These are phyloP conservation scores for Helicocarpus griseus DNA, from an alignment of 2,329 filamentous ascomycete genomes.

Conservation along the genomic window DNA sequence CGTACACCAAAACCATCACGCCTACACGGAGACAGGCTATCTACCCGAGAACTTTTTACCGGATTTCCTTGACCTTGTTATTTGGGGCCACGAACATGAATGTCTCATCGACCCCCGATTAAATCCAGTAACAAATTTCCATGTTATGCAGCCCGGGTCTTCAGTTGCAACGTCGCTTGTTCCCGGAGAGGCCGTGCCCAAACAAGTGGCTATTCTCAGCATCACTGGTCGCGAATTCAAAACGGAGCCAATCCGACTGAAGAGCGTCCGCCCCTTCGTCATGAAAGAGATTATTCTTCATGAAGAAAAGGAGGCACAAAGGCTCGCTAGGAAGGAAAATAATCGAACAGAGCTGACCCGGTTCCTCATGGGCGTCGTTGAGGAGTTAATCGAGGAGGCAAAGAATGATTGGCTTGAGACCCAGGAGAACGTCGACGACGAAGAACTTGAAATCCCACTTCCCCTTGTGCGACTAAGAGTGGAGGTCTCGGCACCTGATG, in stretches of 20 bases:
- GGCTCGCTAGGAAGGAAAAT: conserved; percentile 68
- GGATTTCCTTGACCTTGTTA: conserved; percentile 77
- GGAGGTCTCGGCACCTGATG: conserved; percentile 77
- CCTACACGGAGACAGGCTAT: conserved; percentile 86
- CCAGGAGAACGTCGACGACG: conserved; percentile 53
- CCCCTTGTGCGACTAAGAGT: conserved; percentile 85
- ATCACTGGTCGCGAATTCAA: conserved; percentile 76
- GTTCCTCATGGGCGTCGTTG: conserved; percentile 65
- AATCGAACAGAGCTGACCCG: conserved; percentile 73
- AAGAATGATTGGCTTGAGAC: conserved; percentile 68
- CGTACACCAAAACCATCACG: conserved; percentile 92
- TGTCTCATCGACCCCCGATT: conserved; percentile 75
- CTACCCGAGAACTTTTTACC: conserved; percentile 89
- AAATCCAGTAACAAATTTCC: conserved; percentile 82
- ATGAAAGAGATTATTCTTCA: conserved; percentile 71
- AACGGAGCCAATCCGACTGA: conserved; percentile 70
- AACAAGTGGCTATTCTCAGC: conserved; percentile 79
- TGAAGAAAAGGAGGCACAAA: conserved; percentile 65
- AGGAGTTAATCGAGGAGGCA: conserved; percentile 80
- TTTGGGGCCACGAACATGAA: conserved; percentile 98
- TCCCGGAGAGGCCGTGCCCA: conserved; percentile 79
- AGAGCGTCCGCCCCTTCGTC: conserved; percentile 82
- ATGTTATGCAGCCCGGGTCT: conserved; percentile 95
- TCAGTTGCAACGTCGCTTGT: conserved; percentile 90
- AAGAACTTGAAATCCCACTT: conserved; percentile 56